These are phyloP conservation scores for Monosporascus sp. DNA, from an alignment of 2,329 filamentous ascomycete genomes.

Conservation along the genomic window DNA sequence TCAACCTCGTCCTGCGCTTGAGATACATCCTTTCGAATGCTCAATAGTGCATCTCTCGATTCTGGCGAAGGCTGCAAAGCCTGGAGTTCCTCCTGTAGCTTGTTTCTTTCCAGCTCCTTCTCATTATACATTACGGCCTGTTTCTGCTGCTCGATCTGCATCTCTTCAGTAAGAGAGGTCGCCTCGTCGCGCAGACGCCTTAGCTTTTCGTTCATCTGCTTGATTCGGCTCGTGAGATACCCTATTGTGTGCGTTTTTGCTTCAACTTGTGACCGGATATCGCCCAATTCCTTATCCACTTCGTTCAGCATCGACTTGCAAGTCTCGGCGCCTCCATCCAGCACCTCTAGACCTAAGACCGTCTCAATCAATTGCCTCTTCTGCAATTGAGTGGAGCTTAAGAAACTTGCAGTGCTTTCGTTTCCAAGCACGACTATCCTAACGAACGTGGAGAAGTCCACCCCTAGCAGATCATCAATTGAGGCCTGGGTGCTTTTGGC, in stretches of 20 bases:
- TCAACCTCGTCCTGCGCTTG: constrained; percentile 3
- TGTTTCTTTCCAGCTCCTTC: background rate
- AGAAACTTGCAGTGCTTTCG: constrained; percentile 26
- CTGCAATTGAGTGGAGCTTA: constrained; percentile 21
- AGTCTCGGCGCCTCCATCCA: constrained; percentile 18
- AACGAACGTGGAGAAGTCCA: constrained; percentile 27
- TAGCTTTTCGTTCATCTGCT: constrained; percentile 1
- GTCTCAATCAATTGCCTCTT: constrained; percentile 26
- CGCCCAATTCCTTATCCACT: constrained; percentile 14
- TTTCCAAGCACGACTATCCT: constrained; percentile 27
- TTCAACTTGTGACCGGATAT: constrained; percentile 5
- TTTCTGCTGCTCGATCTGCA: background rate
- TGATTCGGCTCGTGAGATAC: constrained; percentile 1
- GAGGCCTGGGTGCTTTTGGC: constrained; percentile 19
- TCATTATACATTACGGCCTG: background rate
- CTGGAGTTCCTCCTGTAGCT: background rate
- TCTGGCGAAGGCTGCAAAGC: constrained; percentile 1
- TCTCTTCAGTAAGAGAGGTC: background rate
- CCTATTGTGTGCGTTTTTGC: constrained; percentile 7
- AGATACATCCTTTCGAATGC: constrained; percentile 1
- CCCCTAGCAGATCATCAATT: constrained; percentile 25
- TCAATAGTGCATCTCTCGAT: background rate
- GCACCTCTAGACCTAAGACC: constrained; percentile 18
- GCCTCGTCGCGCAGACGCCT: background rate
- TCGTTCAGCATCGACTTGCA: constrained; percentile 17